Evolutionary conservation across 2,329 filamentous ascomycete genomes (phyloP).

Genomic region (Sordariomycetes sp.): DNA sequence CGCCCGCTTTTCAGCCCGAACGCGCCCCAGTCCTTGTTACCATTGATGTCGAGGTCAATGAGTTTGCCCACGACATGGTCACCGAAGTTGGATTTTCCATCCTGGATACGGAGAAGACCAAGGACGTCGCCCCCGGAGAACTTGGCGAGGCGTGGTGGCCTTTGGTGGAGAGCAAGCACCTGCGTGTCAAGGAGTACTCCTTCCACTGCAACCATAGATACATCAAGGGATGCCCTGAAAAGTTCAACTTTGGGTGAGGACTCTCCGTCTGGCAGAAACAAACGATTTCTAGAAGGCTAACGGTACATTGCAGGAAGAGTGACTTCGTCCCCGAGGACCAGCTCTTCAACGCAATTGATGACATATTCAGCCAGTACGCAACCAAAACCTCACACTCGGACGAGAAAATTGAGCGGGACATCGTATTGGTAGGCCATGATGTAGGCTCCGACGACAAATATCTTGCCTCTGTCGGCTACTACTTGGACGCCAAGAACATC

Average conservation of each 20-base stretch:
- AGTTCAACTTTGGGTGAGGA: conserved; percentile 64
- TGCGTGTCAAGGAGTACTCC: conserved; percentile 61
- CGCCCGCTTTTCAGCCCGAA: not conserved
- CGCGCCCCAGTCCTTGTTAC: conserved; percentile 52
- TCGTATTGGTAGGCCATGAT: conserved; percentile 76
- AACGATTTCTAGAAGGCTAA: not conserved
- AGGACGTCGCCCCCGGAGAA: conserved; percentile 44
- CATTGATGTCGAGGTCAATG: conserved; percentile 76
- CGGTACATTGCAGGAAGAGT: conserved; percentile 21
- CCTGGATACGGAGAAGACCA: conserved; percentile 56
- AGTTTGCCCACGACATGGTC: conserved; percentile 52
- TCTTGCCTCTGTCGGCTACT: conserved; percentile 54
- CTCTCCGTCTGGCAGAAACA: not conserved
- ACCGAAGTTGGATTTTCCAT: conserved; percentile 82
- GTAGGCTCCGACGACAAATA: conserved; percentile 56
- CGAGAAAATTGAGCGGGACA: conserved; percentile 25
- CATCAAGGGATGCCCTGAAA: conserved; percentile 61
- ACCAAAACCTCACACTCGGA: conserved; percentile 10
- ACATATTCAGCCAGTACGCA: conserved; percentile 20
- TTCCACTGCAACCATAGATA: conserved; percentile 57
- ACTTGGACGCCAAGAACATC: conserved; percentile 41
- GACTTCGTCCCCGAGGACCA: conserved; percentile 24
- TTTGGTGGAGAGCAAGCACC: conserved; percentile 60
- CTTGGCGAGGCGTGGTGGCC: conserved; percentile 56
- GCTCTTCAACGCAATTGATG: conserved; percentile 21